A percentile compares a stretch with the other conserved stretches of the same genome.
Conservation (phyloP, 768 basidiomycete genomes). For the Thelephora ganbajun region DNA sequence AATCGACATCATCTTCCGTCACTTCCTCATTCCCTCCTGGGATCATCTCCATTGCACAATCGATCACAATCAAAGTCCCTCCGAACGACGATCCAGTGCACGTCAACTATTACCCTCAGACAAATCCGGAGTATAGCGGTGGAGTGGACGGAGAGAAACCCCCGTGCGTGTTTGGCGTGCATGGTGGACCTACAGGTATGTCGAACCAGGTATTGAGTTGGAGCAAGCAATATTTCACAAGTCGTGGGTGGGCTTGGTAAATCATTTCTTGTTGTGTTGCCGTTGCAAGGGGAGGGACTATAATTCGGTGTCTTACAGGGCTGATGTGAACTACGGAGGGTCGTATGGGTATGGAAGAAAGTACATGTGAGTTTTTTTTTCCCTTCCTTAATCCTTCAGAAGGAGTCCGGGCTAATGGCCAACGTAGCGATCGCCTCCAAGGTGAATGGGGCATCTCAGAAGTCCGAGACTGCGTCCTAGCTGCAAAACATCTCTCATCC, state of each 20-base stretch:
- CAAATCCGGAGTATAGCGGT: slow-evolving; percentile 44
- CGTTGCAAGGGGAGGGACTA: not conserved
- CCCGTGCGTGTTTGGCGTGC: slow-evolving; percentile 49
- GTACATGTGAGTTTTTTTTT: slow-evolving; percentile 30
- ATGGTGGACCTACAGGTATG: slow-evolving; percentile 58
- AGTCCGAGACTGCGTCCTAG: slow-evolving; percentile 48
- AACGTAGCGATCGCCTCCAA: slow-evolving; percentile 32
- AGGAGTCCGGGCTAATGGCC: not conserved
- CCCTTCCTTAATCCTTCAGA: not conserved
- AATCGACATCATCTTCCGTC: not conserved
- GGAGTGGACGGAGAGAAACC: slow-evolving; percentile 40
- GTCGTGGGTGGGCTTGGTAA: slow-evolving; percentile 62
- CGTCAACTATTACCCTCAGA: slow-evolving; percentile 53
- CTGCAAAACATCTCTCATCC: slow-evolving; percentile 33
- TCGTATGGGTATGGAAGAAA: slow-evolving; percentile 59
- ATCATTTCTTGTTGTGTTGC: slow-evolving; percentile 1
- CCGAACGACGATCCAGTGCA: slow-evolving; percentile 32
- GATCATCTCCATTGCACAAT: slow-evolving; percentile 33
- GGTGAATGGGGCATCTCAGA: slow-evolving; percentile 67
- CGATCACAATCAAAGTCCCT: slow-evolving; percentile 28
- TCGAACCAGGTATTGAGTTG: slow-evolving; percentile 34
- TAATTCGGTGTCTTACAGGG: slow-evolving; percentile 22
- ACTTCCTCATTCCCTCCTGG: slow-evolving; percentile 10
- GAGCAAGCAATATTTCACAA: slow-evolving; percentile 53
- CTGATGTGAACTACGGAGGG: slow-evolving; percentile 70